A percentile compares a stretch with the other conserved stretches of the same genome.
phyloP scores from a whole-genome alignment of 345 rosid genomes.

The Orychophragmus violaceus region DNA sequence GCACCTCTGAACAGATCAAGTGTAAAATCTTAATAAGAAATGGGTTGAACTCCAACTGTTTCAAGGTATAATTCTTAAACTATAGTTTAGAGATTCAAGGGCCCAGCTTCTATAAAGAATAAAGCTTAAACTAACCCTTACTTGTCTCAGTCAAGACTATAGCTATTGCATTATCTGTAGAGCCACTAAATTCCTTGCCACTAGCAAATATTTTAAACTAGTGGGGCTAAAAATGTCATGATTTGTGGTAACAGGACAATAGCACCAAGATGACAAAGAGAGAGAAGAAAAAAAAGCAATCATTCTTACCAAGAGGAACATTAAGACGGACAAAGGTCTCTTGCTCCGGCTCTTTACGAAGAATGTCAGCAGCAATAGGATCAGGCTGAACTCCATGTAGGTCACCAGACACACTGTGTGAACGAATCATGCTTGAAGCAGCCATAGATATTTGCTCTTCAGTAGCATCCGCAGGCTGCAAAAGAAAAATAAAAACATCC shows the following conservation, averaged over 20 bases:
- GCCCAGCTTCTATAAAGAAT: not conserved
- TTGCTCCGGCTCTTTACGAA: constrained; percentile 97
- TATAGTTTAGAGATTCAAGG: not conserved
- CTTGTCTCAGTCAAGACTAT: not conserved
- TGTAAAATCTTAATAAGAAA: not conserved
- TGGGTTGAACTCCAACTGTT: not conserved
- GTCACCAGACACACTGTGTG: constrained; percentile 93
- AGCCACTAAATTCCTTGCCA: not conserved
- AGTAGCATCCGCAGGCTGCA: constrained; percentile 42
- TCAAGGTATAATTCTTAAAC: not conserved
- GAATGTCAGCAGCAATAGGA: constrained; percentile 97
- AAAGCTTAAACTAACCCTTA: not conserved
- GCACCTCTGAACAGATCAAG: constrained; percentile 51
- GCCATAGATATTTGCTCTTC: constrained; percentile 55
- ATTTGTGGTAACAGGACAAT: not conserved
- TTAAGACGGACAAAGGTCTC: constrained; percentile 85
- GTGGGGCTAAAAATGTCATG: not conserved
- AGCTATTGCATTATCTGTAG: not conserved
- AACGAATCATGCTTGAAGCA: constrained; percentile 80
- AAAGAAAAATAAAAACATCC: not conserved
- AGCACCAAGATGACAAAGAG: not conserved
- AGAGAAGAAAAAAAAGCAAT: not conserved
- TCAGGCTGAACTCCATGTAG: constrained; percentile 98
- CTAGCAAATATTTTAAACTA: not conserved
- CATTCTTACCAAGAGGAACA: constrained; percentile 62